Evolutionary conservation across 192 early-diverging fungal genomes (phyloP).

Genomic region (Umbelopsis sp.): DNA sequence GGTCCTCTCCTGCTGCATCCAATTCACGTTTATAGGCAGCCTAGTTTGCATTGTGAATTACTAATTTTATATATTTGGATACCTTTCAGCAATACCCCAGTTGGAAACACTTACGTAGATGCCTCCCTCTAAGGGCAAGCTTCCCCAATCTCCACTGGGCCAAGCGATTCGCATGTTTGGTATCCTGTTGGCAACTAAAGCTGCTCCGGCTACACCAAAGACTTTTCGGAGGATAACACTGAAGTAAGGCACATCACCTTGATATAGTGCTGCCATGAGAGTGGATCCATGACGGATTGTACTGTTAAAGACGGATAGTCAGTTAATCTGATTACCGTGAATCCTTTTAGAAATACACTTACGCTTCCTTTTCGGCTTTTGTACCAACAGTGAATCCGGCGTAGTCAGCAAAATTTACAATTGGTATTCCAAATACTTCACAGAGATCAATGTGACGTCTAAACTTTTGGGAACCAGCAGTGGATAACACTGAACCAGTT

Average conservation of each 20-base stretch:
- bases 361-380: slow-evolving; percentile 40
- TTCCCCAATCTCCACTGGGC: slow-evolving; percentile 43
- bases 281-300: slow-evolving; percentile 40
- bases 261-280: slow-evolving; percentile 37
- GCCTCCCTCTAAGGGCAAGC: slow-evolving; percentile 39
- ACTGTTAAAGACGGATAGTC: neutral
- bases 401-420: slow-evolving; percentile 41
- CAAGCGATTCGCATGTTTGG: slow-evolving; percentile 38
- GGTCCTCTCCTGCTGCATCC: slow-evolving; percentile 37
- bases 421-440: slow-evolving; percentile 37
- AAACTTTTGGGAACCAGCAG: slow-evolving; percentile 34
- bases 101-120: slow-evolving; percentile 21
- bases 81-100: too few species aligned
- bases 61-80: too few species aligned
- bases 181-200: slow-evolving; percentile 35
- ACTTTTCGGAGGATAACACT: slow-evolving; percentile 37
- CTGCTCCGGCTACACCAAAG: slow-evolving; percentile 43
- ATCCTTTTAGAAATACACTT: neutral
- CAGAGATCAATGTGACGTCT: slow-evolving; percentile 40
- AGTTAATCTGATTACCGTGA: neutral
- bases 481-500: slow-evolving; percentile 27
- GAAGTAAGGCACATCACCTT: slow-evolving; percentile 39
- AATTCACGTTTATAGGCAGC: slow-evolving; percentile 37
- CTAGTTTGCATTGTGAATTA: neutral
- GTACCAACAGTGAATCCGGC: slow-evolving; percentile 41